Base-by-base conservation (phyloP, 305 asterid genomes). In the Andrographis paniculata region DNA sequence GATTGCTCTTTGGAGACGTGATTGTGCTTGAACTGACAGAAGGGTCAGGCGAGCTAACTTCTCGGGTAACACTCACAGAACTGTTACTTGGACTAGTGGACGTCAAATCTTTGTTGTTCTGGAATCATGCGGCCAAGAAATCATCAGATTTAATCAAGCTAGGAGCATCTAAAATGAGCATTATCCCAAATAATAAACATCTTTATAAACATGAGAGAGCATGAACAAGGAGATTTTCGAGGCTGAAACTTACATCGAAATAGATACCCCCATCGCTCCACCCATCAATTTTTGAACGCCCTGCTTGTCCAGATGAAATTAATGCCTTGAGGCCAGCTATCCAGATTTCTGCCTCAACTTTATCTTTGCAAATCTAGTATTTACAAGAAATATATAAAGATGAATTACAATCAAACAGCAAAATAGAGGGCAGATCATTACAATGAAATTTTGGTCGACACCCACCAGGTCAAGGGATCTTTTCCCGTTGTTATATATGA, bases 381-480 rank as follows among this genome's bases (percentile, higher is more conserved):
- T 41, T 20, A 43, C 22, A 40, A 42, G 23, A 50, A 45, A 57
- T 24, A 39, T 48, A 37, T 48, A 56, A 16, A 43, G 54, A 39
- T 48, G 12, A 65, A 65, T 44, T 46, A 48, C 54, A 45, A 43
- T 50, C 44, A 52, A 48, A 58, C 14, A 14, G 47, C 47, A 52
- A 48, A 43, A 42, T 31, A 17, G 47, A 17, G 27, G 24, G 27
- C 11, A 19, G 40, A 22, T 20, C 13, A 50, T n/a, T 5, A 17
- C 20, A 30, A 52, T 23, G 27, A 36, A 49, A 44, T 52, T 55
- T 52, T 27, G 46, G 27, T 52, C 20, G 53, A 58, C 68, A 78
- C 98, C 56, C 38, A 91, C 95, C 96, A 89, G 76, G 74, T 89
- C 98, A 38, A 86, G 95, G 50, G 98, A 89, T 80, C 95, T 72